A percentile compares a stretch with the other conserved stretches of the same genome.
Evolutionary conservation across 371 early-diverging fungal species (phyloP).

Genomic region (Mortierella sp.): DNA sequence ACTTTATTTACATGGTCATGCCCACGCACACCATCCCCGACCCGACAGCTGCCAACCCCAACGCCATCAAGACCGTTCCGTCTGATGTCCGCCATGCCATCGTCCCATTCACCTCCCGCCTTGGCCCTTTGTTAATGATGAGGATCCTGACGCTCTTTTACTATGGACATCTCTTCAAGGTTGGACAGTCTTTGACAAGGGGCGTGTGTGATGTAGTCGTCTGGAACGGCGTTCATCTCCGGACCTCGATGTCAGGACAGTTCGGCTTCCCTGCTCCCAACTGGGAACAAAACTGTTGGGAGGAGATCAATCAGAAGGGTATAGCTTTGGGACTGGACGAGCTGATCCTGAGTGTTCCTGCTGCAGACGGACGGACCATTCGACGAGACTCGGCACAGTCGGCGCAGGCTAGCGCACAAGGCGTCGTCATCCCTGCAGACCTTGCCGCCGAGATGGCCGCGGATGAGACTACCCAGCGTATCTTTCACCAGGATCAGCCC

Average conservation of each 20-base stretch:
- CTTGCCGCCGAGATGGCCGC: constrained; percentile 30
- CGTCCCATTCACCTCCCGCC: constrained; percentile 39
- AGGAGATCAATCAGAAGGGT: constrained; percentile 47
- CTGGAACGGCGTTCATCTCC: constrained; percentile 53
- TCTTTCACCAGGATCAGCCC: constrained; percentile 22
- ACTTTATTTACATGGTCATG: constrained; percentile 38
- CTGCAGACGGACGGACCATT: constrained; percentile 5
- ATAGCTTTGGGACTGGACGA: constrained; percentile 44
- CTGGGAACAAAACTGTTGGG: constrained; percentile 45
- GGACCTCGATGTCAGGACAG: constrained; percentile 32
- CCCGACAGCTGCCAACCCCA: background rate
- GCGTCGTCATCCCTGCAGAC: constrained; percentile 21
- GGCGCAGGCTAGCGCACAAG: background rate
- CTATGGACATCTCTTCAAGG: constrained; percentile 51
- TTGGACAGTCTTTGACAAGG: constrained; percentile 37
- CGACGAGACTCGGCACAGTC: background rate
- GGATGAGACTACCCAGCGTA: background rate
- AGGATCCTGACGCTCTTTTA: constrained; percentile 39
- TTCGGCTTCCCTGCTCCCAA: constrained; percentile 47
- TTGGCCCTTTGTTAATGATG: constrained; percentile 51
- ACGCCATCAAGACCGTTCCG: background rate
- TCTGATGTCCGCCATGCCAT: constrained; percentile 38
- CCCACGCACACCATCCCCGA: constrained; percentile 21
- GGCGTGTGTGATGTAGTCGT: constrained; percentile 35
- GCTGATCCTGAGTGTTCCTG: constrained; percentile 27